A percentile compares a stretch with the other conserved stretches of the same genome.
Evolutionary conservation across 306 rosid genomes (phyloP).

Genomic region (Canavalia ensiformis): DNA sequence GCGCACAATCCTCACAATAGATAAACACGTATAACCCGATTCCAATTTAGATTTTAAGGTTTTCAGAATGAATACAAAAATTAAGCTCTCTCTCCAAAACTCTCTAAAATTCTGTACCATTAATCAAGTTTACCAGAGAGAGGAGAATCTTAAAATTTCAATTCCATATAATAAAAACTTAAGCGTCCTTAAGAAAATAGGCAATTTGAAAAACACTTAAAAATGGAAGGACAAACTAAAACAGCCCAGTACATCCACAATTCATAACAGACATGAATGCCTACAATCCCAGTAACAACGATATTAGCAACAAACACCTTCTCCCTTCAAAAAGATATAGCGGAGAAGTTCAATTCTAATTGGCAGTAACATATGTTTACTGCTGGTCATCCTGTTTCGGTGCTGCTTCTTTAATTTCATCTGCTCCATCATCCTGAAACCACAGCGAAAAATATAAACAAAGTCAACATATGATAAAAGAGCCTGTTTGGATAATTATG

Average conservation of each 20-base stretch:
- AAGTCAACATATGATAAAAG: not conserved
- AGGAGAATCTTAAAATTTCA: slow-evolving; percentile 59
- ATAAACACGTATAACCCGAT: not conserved
- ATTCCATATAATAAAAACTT: slow-evolving; percentile 59
- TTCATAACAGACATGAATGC: slow-evolving; percentile 72
- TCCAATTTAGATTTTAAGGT: not conserved
- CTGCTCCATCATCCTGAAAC: slow-evolving; percentile 92
- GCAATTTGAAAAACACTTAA: slow-evolving; percentile 66
- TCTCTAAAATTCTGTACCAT: not conserved
- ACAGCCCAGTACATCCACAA: slow-evolving; percentile 65
- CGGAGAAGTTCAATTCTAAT: slow-evolving; percentile 77
- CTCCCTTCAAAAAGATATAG: slow-evolving; percentile 81
- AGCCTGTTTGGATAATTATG: too few species aligned
- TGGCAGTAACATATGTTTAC: slow-evolving; percentile 54
- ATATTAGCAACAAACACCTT: slow-evolving; percentile 66
- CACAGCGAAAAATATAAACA: not conserved
- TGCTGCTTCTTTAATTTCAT: slow-evolving; percentile 95
- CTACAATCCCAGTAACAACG: slow-evolving; percentile 62
- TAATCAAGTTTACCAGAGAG: slow-evolving; percentile 38
- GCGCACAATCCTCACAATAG: not conserved
- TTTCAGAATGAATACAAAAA: slow-evolving; percentile 3
- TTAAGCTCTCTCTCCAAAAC: not conserved
- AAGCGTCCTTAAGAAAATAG: slow-evolving; percentile 60
- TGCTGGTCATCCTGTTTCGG: slow-evolving; percentile 77
- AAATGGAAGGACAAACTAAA: slow-evolving; percentile 74